Percentiles rank a stretch among this genome's conserved stretches.
Conservation (phyloP, 2,329 filamentous ascomycete species). For the Phoma sp. region DNA sequence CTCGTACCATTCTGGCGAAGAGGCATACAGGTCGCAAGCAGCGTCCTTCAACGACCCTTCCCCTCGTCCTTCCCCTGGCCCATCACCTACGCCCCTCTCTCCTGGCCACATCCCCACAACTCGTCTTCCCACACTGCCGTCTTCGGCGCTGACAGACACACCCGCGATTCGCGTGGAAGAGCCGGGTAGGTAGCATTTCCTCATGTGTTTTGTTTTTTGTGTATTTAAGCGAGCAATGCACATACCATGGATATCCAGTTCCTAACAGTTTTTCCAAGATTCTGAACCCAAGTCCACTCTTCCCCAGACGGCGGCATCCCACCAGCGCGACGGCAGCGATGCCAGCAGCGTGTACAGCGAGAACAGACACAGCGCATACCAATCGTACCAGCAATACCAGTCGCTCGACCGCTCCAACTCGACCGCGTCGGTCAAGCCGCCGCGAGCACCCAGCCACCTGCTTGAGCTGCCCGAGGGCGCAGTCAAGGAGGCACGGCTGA, state of each 20-base stretch:
- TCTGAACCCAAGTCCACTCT: constrained; percentile 15
- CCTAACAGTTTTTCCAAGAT: constrained; percentile 34
- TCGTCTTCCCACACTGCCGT: constrained; percentile 35
- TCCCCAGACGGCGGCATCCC: constrained; percentile 12
- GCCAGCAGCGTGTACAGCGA: constrained; percentile 45
- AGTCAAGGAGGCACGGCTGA: constrained; percentile 36
- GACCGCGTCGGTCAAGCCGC: constrained; percentile 28
- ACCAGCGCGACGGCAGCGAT: constrained; percentile 39
- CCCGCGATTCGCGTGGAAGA: constrained; percentile 28
- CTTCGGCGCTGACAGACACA: constrained; percentile 27
- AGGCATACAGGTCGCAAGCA: constrained; percentile 31
- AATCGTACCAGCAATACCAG: constrained; percentile 22
- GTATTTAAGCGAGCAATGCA: constrained; percentile 36
- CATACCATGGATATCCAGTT: constrained; percentile 22
- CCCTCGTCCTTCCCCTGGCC: constrained; percentile 19
- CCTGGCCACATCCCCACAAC: constrained; percentile 34
- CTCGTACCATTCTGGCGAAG: constrained; percentile 31
- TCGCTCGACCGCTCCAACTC: constrained; percentile 14
- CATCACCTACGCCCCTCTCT: constrained; percentile 33
- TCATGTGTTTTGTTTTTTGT: constrained; percentile 29
- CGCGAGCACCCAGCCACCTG: constrained; percentile 25
- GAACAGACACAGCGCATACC: constrained; percentile 29
- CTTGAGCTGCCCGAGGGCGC: constrained; percentile 16
- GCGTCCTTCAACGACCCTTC: constrained; percentile 34
- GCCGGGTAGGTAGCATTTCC: constrained; percentile 40